phyloP scores from a whole-genome alignment of 164 flowering plant genomes.

The Hamamelis virginiana region DNA sequence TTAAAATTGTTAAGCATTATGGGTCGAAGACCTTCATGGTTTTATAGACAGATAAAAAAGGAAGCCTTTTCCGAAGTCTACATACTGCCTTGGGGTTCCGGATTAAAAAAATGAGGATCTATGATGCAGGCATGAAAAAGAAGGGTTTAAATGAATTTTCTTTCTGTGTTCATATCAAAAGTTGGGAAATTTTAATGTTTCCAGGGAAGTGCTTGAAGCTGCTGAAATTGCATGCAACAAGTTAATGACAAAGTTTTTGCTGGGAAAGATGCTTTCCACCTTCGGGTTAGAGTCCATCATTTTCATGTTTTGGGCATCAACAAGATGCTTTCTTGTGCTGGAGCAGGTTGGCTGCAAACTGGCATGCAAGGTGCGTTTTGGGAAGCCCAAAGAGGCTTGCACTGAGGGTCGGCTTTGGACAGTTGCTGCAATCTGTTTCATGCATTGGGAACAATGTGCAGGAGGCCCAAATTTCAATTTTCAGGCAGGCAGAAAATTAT shows the following conservation, averaged over 20 bases:
- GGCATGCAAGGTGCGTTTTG: slow-evolving; percentile 76
- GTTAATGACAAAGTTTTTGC: slow-evolving; percentile 63
- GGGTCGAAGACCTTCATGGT: slow-evolving; percentile 27
- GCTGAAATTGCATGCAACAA: slow-evolving; percentile 73
- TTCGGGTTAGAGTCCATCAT: slow-evolving; percentile 62
- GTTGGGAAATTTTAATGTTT: slow-evolving; percentile 72
- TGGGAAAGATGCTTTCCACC: slow-evolving; percentile 67
- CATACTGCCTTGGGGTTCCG: slow-evolving; percentile 36
- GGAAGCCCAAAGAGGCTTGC: slow-evolving; percentile 61
- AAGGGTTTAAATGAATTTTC: slow-evolving; percentile 68
- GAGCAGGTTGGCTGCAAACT: slow-evolving; percentile 74
- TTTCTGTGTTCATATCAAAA: slow-evolving; percentile 61
- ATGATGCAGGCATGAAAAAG: slow-evolving; percentile 39
- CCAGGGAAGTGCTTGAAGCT: slow-evolving; percentile 66
- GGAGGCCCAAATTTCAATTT: slow-evolving; percentile 71
- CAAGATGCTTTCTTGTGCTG: slow-evolving; percentile 77
- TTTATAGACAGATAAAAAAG: slow-evolving; percentile 34
- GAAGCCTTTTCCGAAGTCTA: slow-evolving; percentile 31
- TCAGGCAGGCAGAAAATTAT: slow-evolving; percentile 72
- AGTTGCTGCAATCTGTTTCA: slow-evolving; percentile 62
- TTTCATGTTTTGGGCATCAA: slow-evolving; percentile 69
- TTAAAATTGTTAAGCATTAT: too few species aligned
- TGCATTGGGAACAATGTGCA: slow-evolving; percentile 59
- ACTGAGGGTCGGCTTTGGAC: slow-evolving; percentile 64
- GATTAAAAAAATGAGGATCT: slow-evolving; percentile 37